Conservation (phyloP, 192 early-diverging fungal genomes). For the Coemansia sp. region DNA sequence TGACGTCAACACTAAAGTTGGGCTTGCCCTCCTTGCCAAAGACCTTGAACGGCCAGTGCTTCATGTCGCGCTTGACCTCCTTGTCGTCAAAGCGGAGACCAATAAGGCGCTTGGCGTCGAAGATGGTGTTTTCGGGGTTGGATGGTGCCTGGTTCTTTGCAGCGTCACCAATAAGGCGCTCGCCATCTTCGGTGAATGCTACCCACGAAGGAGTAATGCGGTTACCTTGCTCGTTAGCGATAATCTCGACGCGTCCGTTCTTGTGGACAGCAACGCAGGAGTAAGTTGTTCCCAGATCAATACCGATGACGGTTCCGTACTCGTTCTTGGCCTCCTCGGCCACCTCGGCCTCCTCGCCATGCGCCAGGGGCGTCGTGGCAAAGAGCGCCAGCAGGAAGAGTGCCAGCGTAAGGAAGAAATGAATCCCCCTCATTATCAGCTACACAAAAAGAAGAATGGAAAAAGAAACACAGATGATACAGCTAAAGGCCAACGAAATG, state of each 20-base stretch:
- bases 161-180: conserved; percentile 90
- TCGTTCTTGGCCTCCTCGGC: conserved; percentile 42
- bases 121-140: conserved; percentile 92
- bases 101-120: conserved; percentile 91
- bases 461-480: conserved; percentile 2
- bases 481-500: neutral
- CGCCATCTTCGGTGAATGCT: conserved; percentile 81
- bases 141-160: conserved; percentile 91
- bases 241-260: conserved; percentile 95
- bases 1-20: conserved; percentile 76
- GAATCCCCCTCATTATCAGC: conserved; percentile 39
- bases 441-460: neutral
- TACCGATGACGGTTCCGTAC: conserved; percentile 74
- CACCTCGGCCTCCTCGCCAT: conserved; percentile 41
- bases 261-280: conserved; percentile 93
- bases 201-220: conserved; percentile 96
- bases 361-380: conserved; percentile 36
- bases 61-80: conserved; percentile 90
- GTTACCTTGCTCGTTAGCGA: conserved; percentile 95
- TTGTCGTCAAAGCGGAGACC: conserved; percentile 87
- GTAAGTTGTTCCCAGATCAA: conserved; percentile 95
- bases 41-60: conserved; percentile 94
- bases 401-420: conserved; percentile 53
- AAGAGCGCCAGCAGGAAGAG: conserved; percentile 45
- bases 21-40: conserved; percentile 81